These are phyloP conservation scores for Phaeosphaeria sp. DNA, from an alignment of 2,329 filamentous ascomycete genomes.

Conservation along the genomic window DNA sequence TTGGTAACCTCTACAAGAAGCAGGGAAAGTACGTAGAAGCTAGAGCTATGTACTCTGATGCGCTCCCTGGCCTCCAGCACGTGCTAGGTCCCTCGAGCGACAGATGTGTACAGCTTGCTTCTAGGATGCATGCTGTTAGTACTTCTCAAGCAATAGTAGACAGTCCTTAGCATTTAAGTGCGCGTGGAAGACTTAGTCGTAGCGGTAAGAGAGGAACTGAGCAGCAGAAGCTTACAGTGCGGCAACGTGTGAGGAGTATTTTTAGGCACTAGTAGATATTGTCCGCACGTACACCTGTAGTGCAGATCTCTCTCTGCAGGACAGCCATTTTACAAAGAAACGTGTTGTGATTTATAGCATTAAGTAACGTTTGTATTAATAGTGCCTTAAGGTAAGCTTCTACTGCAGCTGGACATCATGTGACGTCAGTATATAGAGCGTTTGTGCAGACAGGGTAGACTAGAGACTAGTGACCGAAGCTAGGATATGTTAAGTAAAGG, in stretches of 20 bases:
- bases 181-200: neutral
- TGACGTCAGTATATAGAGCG: too few relatives aligned
- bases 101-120: conserved; percentile 1
- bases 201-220: neutral
- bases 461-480: neutral
- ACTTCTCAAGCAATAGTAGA: neutral
- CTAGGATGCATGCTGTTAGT: neutral
- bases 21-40: neutral
- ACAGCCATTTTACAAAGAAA: too few relatives aligned
- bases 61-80: conserved; percentile 1
- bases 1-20: neutral
- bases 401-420: too few relatives aligned
- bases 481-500: neutral
- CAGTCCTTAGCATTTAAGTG: neutral
- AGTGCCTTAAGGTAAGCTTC: too few relatives aligned
- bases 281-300: neutral
- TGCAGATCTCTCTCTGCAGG: neutral
- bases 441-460: neutral
- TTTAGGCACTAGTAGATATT: neutral
- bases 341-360: neutral
- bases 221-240: neutral
- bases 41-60: neutral
- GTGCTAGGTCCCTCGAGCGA: conserved; percentile 1
- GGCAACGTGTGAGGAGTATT: neutral
- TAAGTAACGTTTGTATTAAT: too few relatives aligned